phyloP scores from a whole-genome alignment of 345 rosid genomes.

The Trapa bicornis region DNA sequence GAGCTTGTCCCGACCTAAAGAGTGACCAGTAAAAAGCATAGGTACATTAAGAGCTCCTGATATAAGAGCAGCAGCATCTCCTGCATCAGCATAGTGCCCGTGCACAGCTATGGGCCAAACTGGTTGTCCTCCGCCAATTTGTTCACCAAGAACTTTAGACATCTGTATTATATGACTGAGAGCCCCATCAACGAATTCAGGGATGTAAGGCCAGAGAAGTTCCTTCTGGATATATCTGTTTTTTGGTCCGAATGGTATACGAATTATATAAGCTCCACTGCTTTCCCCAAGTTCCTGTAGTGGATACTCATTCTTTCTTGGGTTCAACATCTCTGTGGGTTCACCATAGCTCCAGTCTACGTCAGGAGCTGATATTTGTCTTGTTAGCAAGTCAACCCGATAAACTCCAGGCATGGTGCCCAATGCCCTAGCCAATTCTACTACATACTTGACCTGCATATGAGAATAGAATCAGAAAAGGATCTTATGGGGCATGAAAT shows the following conservation, averaged over 20 bases:
- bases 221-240: conserved; percentile 59
- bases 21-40: conserved; percentile 62
- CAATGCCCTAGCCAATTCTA: conserved; percentile 60
- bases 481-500: neutral
- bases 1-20: conserved; percentile 52
- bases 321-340: conserved; percentile 61
- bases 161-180: conserved; percentile 44
- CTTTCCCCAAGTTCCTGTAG: conserved; percentile 51
- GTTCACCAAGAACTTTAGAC: conserved; percentile 47
- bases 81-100: conserved; percentile 70
- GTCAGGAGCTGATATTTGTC: conserved; percentile 55
- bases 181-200: conserved; percentile 55
- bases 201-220: conserved; percentile 55
- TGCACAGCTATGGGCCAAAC: conserved; percentile 60
- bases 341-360: conserved; percentile 61
- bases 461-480: neutral
- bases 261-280: conserved; percentile 58
- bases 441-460: conserved; percentile 54
- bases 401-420: conserved; percentile 42
- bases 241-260: conserved; percentile 49
- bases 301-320: conserved; percentile 18
- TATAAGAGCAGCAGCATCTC: conserved; percentile 48
- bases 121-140: conserved; percentile 43
- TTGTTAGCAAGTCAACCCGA: conserved; percentile 55
- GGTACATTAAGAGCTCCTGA: conserved; percentile 56